phyloP scores from a whole-genome alignment of 2,329 filamentous ascomycete species.

The Ophiognomonia clavigignenti-juglandacearum region DNA sequence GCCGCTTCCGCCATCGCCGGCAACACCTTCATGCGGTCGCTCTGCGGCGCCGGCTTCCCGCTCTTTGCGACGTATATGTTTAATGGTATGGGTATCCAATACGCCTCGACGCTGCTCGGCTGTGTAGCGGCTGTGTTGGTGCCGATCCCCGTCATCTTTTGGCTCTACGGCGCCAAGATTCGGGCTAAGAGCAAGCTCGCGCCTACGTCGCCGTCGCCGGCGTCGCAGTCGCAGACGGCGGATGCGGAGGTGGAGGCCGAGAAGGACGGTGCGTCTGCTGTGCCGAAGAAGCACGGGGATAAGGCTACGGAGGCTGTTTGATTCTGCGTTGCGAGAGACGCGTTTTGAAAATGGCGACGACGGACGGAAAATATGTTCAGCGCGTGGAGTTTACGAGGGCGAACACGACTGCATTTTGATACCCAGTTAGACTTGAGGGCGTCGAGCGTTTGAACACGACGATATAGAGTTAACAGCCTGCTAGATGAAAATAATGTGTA shows the following conservation, averaged over 20 bases:
- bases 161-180: constrained; percentile 54
- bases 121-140: constrained; percentile 53
- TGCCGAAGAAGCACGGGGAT: constrained; percentile 16
- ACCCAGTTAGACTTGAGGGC: too few species aligned
- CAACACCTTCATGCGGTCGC: constrained; percentile 74
- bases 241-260: constrained; percentile 5
- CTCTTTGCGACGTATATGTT: constrained; percentile 73
- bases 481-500: too few species aligned
- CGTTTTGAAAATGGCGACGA: background rate
- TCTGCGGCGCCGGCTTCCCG: constrained; percentile 75
- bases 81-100: constrained; percentile 56
- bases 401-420: constrained; percentile 3
- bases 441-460: too few species aligned
- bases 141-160: constrained; percentile 61
- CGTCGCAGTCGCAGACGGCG: background rate
- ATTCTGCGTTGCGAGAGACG: background rate
- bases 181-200: constrained; percentile 52
- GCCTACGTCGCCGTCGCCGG: constrained; percentile 34
- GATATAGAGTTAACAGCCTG: too few species aligned
- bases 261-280: constrained; percentile 11
- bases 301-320: constrained; percentile 21
- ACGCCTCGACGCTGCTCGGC: constrained; percentile 57
- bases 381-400: background rate
- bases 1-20: constrained; percentile 78
- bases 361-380: background rate